These are phyloP conservation scores for Aspergillus japonicus DNA, from an alignment of 2,329 filamentous ascomycete species.

Conservation along the genomic window DNA sequence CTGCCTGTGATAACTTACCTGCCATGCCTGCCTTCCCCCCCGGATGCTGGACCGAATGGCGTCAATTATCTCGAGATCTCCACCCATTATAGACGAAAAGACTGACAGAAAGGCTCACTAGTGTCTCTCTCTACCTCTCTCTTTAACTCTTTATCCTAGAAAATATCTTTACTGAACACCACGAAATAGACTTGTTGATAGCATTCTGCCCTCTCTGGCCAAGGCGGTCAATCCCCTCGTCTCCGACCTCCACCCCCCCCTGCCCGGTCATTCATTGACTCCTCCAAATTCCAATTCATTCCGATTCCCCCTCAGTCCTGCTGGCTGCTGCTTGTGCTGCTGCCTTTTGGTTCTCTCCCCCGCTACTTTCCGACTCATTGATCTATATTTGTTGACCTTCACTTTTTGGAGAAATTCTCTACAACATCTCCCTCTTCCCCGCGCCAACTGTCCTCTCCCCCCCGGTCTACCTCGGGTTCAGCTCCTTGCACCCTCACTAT, in stretches of 20 bases:
- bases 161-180: too few species aligned
- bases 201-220: neutral
- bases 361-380: neutral
- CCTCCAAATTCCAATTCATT: neutral
- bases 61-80: neutral
- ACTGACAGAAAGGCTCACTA: neutral
- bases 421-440: conserved; percentile 22
- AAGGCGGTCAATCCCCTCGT: neutral
- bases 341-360: neutral
- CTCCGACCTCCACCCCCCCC: neutral
- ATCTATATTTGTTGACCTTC: neutral
- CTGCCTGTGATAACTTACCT: neutral
- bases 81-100: neutral
- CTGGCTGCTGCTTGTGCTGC: neutral
- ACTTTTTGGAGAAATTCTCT: conserved; percentile 3
- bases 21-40: neutral
- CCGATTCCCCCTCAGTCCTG: neutral
- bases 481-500: neutral
- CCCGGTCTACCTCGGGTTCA: conserved; percentile 5
- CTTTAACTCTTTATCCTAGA: neutral
- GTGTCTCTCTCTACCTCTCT: neutral
- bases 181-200: neutral
- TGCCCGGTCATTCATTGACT: neutral
- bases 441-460: conserved; percentile 24
- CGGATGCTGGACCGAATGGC: neutral